These are phyloP conservation scores for Rhodotorula sp. DNA, from an alignment of 1,284 basidiomycete genomes.

Conservation along the genomic window DNA sequence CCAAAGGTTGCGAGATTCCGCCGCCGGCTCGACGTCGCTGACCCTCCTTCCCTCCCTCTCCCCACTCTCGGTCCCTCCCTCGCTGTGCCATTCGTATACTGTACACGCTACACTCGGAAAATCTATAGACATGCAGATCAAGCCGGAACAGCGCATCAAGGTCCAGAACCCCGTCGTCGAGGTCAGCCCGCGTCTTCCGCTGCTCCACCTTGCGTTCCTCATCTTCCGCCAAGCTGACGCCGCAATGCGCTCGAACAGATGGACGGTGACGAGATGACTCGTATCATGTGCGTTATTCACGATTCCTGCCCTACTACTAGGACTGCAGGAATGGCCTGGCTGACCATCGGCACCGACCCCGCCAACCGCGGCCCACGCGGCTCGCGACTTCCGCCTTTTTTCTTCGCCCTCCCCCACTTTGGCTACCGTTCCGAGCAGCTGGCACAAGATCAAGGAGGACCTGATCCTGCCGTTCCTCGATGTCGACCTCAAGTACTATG, in stretches of 20 bases:
- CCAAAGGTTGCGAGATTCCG: too few species aligned
- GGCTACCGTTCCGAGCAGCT: conserved; percentile 13
- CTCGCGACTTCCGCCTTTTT: neutral
- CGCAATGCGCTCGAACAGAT: neutral
- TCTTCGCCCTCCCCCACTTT: neutral
- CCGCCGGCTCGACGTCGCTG: neutral
- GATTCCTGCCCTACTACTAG: neutral
- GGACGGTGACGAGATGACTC: conserved; percentile 92
- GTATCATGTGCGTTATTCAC: conserved; percentile 60
- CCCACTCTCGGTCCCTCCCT: conserved; percentile 6
- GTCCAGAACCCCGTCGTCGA: conserved; percentile 92
- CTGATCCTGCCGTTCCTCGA: conserved; percentile 92
- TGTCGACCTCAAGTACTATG: conserved; percentile 97
- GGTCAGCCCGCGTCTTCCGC: conserved; percentile 52
- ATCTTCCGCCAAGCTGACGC: neutral
- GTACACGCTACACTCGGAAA: neutral
- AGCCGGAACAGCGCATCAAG: conserved; percentile 58
- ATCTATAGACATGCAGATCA: conserved; percentile 29
- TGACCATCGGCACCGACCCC: neutral
- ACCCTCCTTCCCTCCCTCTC: neutral
- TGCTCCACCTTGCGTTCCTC: neutral
- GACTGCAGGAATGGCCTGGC: neutral
- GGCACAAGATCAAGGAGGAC: conserved; percentile 53
- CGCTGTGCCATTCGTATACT: neutral
- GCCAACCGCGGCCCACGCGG: conserved; percentile 6